Conservation (phyloP, 2,329 filamentous ascomycete genomes). For the Aspergillus chevalieri region DNA sequence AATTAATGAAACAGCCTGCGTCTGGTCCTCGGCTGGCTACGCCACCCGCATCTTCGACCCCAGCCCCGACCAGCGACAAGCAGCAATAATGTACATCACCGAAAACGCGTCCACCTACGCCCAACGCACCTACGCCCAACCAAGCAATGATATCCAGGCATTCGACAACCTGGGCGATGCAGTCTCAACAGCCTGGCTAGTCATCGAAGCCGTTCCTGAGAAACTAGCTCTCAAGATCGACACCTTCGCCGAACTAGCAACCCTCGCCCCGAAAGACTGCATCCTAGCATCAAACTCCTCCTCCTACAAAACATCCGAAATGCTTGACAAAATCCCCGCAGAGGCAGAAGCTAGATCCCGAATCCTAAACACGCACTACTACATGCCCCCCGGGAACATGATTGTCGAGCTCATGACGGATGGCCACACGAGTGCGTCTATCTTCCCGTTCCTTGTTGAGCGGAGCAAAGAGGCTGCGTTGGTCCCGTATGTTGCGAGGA, state of each 20-base stretch:
- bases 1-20: constrained; percentile 14
- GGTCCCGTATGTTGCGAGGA: constrained; percentile 38
- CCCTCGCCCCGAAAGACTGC: constrained; percentile 37
- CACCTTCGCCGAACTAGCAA: constrained; percentile 45
- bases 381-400: constrained; percentile 43
- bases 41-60: constrained; percentile 24
- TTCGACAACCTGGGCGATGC: constrained; percentile 36
- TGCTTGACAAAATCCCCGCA: constrained; percentile 39
- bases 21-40: constrained; percentile 30
- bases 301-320: constrained; percentile 47
- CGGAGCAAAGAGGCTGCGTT: constrained; percentile 37
- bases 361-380: constrained; percentile 49
- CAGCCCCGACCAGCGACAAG: constrained; percentile 22
- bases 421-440: constrained; percentile 37
- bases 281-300: constrained; percentile 49
- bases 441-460: constrained; percentile 44
- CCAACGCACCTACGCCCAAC: constrained; percentile 17
- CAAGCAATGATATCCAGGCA: constrained; percentile 24
- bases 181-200: constrained; percentile 46
- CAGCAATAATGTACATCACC: constrained; percentile 17
- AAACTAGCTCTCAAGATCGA: constrained; percentile 44
- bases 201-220: constrained; percentile 52
- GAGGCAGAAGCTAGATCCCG: constrained; percentile 29
- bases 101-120: constrained; percentile 29
- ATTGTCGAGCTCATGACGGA: constrained; percentile 52